phyloP scores from a whole-genome alignment of 768 basidiomycete species.

The Leccinum pellstonianum region DNA sequence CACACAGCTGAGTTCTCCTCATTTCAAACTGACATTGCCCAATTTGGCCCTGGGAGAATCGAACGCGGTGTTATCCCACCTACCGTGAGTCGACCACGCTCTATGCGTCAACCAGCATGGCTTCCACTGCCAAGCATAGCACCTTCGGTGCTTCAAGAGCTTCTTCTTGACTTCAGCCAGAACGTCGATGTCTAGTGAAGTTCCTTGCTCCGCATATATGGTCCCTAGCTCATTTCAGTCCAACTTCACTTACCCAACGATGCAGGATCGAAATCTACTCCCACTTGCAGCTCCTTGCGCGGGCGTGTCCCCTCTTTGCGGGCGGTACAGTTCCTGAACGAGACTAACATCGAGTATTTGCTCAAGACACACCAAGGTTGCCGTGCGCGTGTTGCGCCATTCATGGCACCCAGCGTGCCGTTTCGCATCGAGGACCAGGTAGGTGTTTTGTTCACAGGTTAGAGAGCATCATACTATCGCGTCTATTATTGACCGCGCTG shows the following conservation, averaged over 20 bases:
- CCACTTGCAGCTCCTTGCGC: not conserved
- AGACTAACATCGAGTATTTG: too few relatives aligned
- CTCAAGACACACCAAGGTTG: too few relatives aligned
- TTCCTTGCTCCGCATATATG: not conserved
- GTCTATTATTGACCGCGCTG: not conserved
- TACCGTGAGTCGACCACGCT: not conserved
- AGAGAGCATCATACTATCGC: too few relatives aligned
- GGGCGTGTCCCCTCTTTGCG: not conserved
- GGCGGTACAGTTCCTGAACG: too few relatives aligned
- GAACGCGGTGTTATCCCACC: not conserved
- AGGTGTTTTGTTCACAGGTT: too few relatives aligned
- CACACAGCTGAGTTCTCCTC: not conserved
- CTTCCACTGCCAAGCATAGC: too few relatives aligned
- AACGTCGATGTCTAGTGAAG: not conserved
- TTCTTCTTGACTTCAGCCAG: not conserved
- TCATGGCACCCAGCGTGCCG: too few relatives aligned
- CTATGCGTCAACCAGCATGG: too few relatives aligned
- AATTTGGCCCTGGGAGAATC: not conserved
- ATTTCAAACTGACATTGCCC: not conserved
- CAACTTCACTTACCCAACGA: not conserved
- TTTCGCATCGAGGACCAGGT: too few relatives aligned
- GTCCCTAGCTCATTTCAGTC: not conserved
- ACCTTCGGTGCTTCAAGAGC: not conserved
- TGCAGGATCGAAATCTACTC: not conserved
- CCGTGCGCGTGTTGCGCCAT: too few relatives aligned